Conservation (phyloP, 345 rosid species). For the Gossypium ekmanianum region DNA sequence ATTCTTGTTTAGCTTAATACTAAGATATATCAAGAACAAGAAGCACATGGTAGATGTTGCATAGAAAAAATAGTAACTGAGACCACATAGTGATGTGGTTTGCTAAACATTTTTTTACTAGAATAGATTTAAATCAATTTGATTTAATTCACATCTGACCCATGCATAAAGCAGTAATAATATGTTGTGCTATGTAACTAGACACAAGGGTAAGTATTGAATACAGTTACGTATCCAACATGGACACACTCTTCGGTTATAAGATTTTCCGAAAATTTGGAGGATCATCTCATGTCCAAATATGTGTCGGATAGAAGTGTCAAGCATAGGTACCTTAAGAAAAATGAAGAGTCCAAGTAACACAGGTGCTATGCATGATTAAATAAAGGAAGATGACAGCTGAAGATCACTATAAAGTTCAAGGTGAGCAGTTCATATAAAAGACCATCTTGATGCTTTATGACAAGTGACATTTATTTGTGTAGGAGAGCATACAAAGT, state of each 20-base stretch:
- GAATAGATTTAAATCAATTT: neutral
- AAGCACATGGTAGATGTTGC: neutral
- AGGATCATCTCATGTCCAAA: neutral
- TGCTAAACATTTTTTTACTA: neutral
- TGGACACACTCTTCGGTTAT: neutral
- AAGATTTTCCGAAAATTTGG: neutral
- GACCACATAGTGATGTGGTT: neutral
- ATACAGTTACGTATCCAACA: neutral
- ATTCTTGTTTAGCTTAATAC: neutral
- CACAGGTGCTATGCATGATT: neutral
- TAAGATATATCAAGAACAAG: neutral
- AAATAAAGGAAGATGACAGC: neutral
- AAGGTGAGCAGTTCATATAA: neutral
- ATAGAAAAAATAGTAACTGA: neutral
- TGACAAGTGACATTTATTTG: neutral
- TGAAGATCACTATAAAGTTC: neutral
- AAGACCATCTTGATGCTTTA: neutral
- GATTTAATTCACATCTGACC: neutral
- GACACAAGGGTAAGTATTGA: neutral
- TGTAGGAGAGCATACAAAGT: neutral
- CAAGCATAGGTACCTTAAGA: neutral
- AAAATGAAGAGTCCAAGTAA: neutral
- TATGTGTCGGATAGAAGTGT: neutral
- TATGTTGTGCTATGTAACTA: neutral
- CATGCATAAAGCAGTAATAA: neutral